phyloP scores from a whole-genome alignment of 2,329 filamentous ascomycete species.

The Cryphonectria naterciae region DNA sequence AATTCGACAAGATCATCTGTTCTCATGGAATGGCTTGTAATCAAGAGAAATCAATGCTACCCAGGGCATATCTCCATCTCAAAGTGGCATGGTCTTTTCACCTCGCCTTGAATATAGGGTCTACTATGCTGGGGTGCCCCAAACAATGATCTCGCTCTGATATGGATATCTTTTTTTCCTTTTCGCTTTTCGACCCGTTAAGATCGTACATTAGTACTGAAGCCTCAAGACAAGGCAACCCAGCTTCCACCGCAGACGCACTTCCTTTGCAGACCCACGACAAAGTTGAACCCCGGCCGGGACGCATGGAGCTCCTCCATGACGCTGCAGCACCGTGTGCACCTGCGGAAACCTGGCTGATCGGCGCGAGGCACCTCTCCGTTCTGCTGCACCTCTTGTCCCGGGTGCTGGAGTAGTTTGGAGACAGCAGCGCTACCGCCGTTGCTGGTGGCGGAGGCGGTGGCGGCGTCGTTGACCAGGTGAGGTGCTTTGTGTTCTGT shows the following conservation, averaged over 20 bases:
- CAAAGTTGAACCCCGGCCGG: conserved; percentile 54
- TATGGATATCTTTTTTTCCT: no score
- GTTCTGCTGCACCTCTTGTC: conserved; percentile 25
- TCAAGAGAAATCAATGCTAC: neutral
- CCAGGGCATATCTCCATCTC: neutral
- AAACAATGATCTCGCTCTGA: neutral
- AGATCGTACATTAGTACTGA: conserved; percentile 22
- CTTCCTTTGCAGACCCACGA: conserved; percentile 58
- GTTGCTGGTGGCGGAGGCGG: neutral
- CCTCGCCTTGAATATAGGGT: neutral
- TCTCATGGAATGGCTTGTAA: neutral
- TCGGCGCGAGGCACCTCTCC: conserved; percentile 48
- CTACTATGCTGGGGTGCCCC: neutral
- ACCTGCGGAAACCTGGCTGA: conserved; percentile 47
- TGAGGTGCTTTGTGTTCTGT: conserved; percentile 59
- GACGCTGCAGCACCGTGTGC: conserved; percentile 65
- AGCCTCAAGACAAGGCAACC: conserved; percentile 45
- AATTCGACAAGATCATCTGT: neutral
- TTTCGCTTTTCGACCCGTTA: neutral
- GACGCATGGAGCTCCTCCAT: conserved; percentile 62
- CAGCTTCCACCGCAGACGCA: conserved; percentile 61
- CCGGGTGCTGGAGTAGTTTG: conserved; percentile 16
- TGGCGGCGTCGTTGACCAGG: conserved; percentile 35
- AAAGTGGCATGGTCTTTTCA: neutral
- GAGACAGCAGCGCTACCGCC: conserved; percentile 7